A percentile compares a stretch with the other conserved stretches of the same genome.
These are phyloP conservation scores for Kwoniella shivajii DNA, from an alignment of 1,284 basidiomycete species.

Conservation along the genomic window DNA sequence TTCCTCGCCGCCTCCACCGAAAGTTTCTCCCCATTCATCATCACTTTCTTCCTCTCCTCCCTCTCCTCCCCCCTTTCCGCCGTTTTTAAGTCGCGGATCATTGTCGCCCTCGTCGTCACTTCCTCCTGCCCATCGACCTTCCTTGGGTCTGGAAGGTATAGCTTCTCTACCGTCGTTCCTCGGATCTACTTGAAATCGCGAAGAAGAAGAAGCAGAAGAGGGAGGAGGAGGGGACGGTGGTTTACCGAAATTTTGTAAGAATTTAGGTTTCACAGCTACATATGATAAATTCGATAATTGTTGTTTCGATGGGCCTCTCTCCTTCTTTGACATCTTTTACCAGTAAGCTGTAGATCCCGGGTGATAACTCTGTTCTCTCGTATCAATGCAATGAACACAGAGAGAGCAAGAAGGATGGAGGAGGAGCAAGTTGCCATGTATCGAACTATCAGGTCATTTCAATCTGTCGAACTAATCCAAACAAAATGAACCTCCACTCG, in stretches of 20 bases:
- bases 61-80: constrained; percentile 40
- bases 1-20: constrained; percentile 74
- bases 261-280: constrained; percentile 43
- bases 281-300: constrained; percentile 41
- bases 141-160: constrained; percentile 41
- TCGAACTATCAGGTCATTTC: too few species aligned
- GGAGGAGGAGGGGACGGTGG: constrained; percentile 21
- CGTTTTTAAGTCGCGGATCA: constrained; percentile 24
- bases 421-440: too few species aligned
- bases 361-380: too few species aligned
- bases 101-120: constrained; percentile 36
- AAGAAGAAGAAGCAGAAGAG: constrained; percentile 8
- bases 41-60: constrained; percentile 60
- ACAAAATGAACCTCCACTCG: too few species aligned
- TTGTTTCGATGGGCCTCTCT: constrained; percentile 24
- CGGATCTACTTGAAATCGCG: too few species aligned
- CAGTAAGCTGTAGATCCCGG: too few species aligned
- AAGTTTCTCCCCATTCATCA: constrained; percentile 70
- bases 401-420: too few species aligned
- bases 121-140: constrained; percentile 46
- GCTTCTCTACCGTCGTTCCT: constrained; percentile 21
- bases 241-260: constrained; percentile 47
- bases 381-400: too few species aligned
- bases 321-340: constrained; percentile 1
- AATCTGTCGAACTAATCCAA: too few species aligned